Conservation (phyloP, 768 basidiomycete genomes). For the Kwoniella sp. region DNA sequence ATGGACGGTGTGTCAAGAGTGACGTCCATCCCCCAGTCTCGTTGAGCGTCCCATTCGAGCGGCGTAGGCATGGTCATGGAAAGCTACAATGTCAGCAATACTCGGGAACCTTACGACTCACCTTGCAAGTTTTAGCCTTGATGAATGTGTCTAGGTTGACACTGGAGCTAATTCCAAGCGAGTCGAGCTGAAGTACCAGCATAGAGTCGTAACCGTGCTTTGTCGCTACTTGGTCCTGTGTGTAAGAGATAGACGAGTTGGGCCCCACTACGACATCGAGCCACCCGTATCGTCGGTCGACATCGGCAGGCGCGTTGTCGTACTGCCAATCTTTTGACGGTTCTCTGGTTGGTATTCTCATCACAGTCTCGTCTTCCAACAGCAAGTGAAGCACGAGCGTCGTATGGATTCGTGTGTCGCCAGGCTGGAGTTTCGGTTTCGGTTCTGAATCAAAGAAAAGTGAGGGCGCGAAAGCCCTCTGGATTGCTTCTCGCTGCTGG, state of each 20-base stretch:
- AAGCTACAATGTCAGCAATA: conserved; percentile 15
- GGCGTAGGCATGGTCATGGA: conserved; percentile 67
- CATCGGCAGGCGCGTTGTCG: conserved; percentile 62
- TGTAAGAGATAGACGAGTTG: conserved; percentile 80
- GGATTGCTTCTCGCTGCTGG: conserved; percentile 78
- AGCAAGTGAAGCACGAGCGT: conserved; percentile 78
- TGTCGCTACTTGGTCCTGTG: conserved; percentile 76
- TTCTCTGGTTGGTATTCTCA: conserved; percentile 89
- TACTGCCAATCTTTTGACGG: conserved; percentile 96
- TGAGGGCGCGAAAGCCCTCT: conserved; percentile 79
- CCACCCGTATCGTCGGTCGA: conserved; percentile 59
- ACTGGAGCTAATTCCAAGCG: conserved; percentile 74
- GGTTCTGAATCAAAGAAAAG: conserved; percentile 68
- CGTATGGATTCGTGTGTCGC: conserved; percentile 81
- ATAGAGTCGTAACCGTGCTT: conserved; percentile 74
- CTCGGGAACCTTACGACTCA: conserved; percentile 55
- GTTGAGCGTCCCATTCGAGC: conserved; percentile 74
- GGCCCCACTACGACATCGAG: conserved; percentile 76
- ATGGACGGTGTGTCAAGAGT: conserved; percentile 71
- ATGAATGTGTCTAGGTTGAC: conserved; percentile 83
- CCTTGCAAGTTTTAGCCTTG: conserved; percentile 74
- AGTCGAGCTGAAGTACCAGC: conserved; percentile 79
- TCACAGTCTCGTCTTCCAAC: conserved; percentile 71
- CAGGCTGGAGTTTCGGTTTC: conserved; percentile 64
- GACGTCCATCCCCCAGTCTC: conserved; percentile 77